Percentiles rank a stretch among this genome's conserved stretches.
Evolutionary conservation across 257 asterid genomes (phyloP).

Genomic region (Solanum gandarillasii): DNA sequence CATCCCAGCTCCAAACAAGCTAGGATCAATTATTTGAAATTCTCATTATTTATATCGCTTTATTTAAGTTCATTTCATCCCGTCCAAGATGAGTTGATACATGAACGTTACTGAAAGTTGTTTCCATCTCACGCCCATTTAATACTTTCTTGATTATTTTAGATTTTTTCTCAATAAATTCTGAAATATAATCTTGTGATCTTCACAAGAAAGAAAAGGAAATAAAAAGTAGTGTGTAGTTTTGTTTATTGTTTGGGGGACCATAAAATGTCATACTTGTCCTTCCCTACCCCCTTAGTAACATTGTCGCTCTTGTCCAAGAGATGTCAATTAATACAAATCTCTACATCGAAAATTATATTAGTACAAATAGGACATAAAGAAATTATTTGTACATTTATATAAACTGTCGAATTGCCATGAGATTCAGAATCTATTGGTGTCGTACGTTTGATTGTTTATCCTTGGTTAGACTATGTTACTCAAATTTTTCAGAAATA

Average conservation of each 20-base stretch:
- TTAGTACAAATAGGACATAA: neutral
- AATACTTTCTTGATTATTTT: neutral
- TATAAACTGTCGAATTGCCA: neutral
- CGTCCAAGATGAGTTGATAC: no score
- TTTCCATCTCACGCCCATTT: neutral
- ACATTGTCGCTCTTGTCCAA: neutral
- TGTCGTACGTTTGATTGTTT: neutral
- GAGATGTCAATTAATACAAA: neutral
- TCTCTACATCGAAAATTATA: neutral
- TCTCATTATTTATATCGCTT: neutral
- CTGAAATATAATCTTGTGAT: neutral
- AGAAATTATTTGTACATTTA: neutral
- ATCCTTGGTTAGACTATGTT: neutral
- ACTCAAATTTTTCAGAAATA: no score
- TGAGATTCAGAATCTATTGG: neutral
- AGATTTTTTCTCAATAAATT: neutral
- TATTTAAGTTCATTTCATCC: neutral
- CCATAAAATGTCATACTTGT: neutral
- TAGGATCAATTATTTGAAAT: rapidly evolving
- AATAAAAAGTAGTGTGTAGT: neutral
- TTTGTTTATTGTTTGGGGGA: neutral
- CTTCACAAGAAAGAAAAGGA: neutral
- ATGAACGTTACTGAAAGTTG: no score
- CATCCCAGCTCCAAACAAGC: neutral
- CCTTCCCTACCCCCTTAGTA: neutral